A percentile compares a stretch with the other conserved stretches of the same genome.
phyloP scores from a whole-genome alignment of 768 basidiomycete species.

The Termitomyces sp. region DNA sequence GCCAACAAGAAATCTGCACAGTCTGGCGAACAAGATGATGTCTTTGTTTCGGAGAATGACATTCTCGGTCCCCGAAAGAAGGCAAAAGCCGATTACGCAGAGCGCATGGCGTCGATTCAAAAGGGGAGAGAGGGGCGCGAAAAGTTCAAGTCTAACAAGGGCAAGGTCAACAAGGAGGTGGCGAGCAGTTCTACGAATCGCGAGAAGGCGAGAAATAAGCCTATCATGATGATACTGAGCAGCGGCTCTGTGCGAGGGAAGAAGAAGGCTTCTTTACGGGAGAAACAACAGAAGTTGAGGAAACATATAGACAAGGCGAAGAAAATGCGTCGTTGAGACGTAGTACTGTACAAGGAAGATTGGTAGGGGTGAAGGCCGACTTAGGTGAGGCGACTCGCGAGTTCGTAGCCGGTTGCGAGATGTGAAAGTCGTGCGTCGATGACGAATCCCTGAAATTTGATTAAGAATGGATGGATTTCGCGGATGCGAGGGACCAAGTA shows the following conservation, averaged over 20 bases:
- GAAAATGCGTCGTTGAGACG: slow-evolving; percentile 31
- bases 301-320: slow-evolving; percentile 72
- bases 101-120: slow-evolving; percentile 85
- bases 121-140: slow-evolving; percentile 94
- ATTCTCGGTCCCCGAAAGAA: slow-evolving; percentile 95
- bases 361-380: neutral
- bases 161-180: slow-evolving; percentile 82
- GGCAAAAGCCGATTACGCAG: slow-evolving; percentile 88
- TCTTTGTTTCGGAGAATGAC: slow-evolving; percentile 83
- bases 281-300: slow-evolving; percentile 75
- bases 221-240: slow-evolving; percentile 88
- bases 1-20: slow-evolving; percentile 55
- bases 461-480: neutral
- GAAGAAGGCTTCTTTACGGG: slow-evolving; percentile 75
- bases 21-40: slow-evolving; percentile 38
- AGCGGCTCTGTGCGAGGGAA: slow-evolving; percentile 74
- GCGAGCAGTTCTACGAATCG: slow-evolving; percentile 87
- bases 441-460: slow-evolving; percentile 42
- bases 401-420: slow-evolving; percentile 63
- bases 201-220: slow-evolving; percentile 92
- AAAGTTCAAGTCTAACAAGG: slow-evolving; percentile 85
- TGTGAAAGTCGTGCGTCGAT: slow-evolving; percentile 78
- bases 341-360: neutral
- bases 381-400: slow-evolving; percentile 34
- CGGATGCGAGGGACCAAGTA: slow-evolving; percentile 17